phyloP scores from a whole-genome alignment of 176 grass and related monocot species.

The Juncus inflexus region DNA sequence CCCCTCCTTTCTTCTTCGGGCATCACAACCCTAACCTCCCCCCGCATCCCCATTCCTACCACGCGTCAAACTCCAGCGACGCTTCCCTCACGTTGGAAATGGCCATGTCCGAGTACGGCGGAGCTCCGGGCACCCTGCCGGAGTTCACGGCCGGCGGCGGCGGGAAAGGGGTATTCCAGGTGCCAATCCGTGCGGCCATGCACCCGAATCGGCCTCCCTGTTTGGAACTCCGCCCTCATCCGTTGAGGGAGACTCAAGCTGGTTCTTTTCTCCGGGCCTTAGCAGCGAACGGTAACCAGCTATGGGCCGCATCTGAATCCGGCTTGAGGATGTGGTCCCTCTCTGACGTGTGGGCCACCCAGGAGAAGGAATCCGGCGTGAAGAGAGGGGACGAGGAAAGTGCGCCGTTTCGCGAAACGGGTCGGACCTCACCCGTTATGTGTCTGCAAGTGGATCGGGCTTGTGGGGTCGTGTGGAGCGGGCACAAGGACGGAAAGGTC shows the following conservation, averaged over 20 bases:
- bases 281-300: slow-evolving; percentile 32
- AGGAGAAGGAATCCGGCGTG: slow-evolving; percentile 15
- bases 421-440: slow-evolving; percentile 56
- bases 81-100: slow-evolving; percentile 77
- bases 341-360: slow-evolving; percentile 34
- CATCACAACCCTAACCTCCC: slow-evolving; percentile 23
- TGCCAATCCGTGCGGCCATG: slow-evolving; percentile 70
- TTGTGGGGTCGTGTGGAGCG: slow-evolving; percentile 70
- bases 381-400: slow-evolving; percentile 85
- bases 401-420: slow-evolving; percentile 76
- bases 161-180: slow-evolving; percentile 69
- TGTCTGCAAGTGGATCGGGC: slow-evolving; percentile 71
- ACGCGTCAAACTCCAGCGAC: slow-evolving; percentile 34
- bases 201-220: slow-evolving; percentile 69
- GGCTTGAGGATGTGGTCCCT: slow-evolving; percentile 65
- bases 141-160: slow-evolving; percentile 61
- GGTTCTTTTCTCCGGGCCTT: slow-evolving; percentile 70
- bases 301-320: slow-evolving; percentile 74
- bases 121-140: slow-evolving; percentile 49
- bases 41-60: slow-evolving; percentile 2
- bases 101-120: slow-evolving; percentile 78
- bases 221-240: slow-evolving; percentile 71
- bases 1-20: neutral
- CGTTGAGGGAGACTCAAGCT: slow-evolving; percentile 82
- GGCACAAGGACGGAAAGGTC: slow-evolving; percentile 90